These are phyloP conservation scores for Holtermannia corniformis DNA, from an alignment of 768 basidiomycete species.

Conservation along the genomic window DNA sequence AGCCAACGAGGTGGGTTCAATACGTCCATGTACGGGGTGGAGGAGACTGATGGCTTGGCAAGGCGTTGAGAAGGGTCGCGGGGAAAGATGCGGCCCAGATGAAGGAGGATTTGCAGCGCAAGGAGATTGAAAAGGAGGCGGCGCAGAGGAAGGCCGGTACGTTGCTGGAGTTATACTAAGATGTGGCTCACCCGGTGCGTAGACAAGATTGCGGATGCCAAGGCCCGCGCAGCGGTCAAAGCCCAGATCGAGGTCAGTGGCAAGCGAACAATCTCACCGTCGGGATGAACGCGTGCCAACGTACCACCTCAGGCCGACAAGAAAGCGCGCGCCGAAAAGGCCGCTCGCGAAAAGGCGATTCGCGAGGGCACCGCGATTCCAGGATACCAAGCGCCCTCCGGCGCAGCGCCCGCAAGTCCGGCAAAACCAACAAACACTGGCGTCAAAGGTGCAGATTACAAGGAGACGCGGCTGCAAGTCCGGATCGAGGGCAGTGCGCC, in stretches of 20 bases:
- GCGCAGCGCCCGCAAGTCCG: conserved; percentile 44
- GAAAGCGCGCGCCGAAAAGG: conserved; percentile 72
- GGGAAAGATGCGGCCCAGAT: conserved; percentile 57
- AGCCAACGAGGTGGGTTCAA: conserved; percentile 32
- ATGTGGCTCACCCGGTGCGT: conserved; percentile 2
- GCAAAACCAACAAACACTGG: conserved; percentile 40
- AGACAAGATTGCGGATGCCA: conserved; percentile 87
- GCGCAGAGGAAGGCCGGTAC: conserved; percentile 69
- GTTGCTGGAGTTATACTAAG: conserved; percentile 6
- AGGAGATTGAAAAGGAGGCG: conserved; percentile 51
- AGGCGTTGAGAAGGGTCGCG: conserved; percentile 5
- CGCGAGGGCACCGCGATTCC: conserved; percentile 58
- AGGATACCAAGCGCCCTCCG: conserved; percentile 35
- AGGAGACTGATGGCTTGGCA: too few species aligned
- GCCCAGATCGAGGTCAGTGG: conserved; percentile 66
- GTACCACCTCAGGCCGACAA: conserved; percentile 57
- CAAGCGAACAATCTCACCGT: not conserved
- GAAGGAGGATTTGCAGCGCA: conserved; percentile 63
- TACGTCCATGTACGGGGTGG: too few species aligned
- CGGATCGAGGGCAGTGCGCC: conserved; percentile 73
- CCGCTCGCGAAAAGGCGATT: conserved; percentile 81
- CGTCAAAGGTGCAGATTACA: conserved; percentile 60
- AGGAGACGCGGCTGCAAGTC: conserved; percentile 77
- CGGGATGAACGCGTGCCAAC: not conserved
- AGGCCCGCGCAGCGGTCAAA: conserved; percentile 75